Evolutionary conservation across 2,329 filamentous ascomycete genomes (phyloP), one percentile per base, ranked within the genome.

Genomic region (Atkinsonella hypoxylon): DNA sequence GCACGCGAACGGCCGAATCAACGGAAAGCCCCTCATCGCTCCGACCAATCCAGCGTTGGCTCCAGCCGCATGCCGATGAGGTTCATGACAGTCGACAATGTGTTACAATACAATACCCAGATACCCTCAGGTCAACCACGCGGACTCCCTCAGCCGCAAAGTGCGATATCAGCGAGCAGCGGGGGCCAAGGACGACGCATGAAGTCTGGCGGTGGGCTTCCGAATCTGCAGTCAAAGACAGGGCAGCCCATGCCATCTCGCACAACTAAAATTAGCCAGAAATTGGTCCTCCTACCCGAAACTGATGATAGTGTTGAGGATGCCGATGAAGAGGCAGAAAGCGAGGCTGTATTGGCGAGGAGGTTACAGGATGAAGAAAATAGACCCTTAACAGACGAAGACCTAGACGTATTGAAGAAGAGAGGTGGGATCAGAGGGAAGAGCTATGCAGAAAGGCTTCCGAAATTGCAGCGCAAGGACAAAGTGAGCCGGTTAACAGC

Each of bases 51-150:
- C 38, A 52, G 63, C 36, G 62, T 59, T 2, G 55, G 61, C 10
- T 58, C 60, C 3, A 61, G 59, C 17, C 66, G 64, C 15, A 59
- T 64, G 57, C 73, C 76, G 58, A 90, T 81, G 73, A 86, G 81
- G 60, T 87, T 87, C 66, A 88, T 97, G 64, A 83, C 82, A 1
- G 91, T 98, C 66, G 93, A 98, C 70, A 95, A 91, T 64, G 87
- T 97, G 57, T 81, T 98, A 5, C 89, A 95, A 65, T 88, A 95
- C 71, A 85, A 89, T 53, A 93, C 89, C 47, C 90, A 96, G 62
- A 93, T 98, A 40, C 93, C 93, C 1, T 97, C 93, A 0, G 90
- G 89, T 61, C 91, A 96, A 67, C 87, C 89, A 51, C 83, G 93
- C 39, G 76, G 80, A 0, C 85, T 87, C 1, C 83, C 81, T 6